A percentile compares a stretch with the other conserved stretches of the same genome.
These are phyloP conservation scores for Kwoniella pini DNA, from an alignment of 768 basidiomycete species.

Conservation along the genomic window DNA sequence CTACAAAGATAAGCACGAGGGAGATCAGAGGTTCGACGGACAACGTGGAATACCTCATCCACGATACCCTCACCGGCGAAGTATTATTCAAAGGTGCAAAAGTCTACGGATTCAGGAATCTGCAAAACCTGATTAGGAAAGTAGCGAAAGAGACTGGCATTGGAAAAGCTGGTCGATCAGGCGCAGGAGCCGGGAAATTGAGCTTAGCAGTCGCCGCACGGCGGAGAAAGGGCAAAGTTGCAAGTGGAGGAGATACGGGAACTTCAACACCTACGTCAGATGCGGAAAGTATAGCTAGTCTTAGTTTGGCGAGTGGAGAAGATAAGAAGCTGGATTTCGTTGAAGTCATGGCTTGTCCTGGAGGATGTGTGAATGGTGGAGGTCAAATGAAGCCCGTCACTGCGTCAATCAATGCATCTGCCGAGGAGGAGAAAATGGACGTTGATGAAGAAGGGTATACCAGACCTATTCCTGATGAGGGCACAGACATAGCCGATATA, in stretches of 20 bases:
- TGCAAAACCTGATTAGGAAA: conserved; percentile 94
- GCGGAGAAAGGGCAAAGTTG: conserved; percentile 31
- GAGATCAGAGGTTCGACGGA: conserved; percentile 54
- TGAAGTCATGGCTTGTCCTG: conserved; percentile 91
- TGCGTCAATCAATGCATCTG: not conserved
- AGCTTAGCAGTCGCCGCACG: conserved; percentile 48
- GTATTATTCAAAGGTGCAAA: conserved; percentile 88
- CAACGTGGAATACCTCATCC: conserved; percentile 55
- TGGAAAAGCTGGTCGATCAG: conserved; percentile 55
- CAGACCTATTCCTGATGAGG: conserved; percentile 65
- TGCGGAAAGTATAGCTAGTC: conserved; percentile 29
- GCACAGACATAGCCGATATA: conserved; percentile 55
- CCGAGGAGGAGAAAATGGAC: conserved; percentile 42
- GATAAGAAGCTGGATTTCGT: conserved; percentile 52
- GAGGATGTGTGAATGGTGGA: conserved; percentile 95
- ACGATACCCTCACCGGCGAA: conserved; percentile 59
- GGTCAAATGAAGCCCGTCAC: conserved; percentile 65
- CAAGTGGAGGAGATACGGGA: not conserved
- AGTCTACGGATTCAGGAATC: conserved; percentile 95
- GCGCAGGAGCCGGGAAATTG: conserved; percentile 42
- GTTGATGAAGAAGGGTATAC: conserved; percentile 68
- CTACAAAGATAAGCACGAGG: conserved; percentile 37
- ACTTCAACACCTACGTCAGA: conserved; percentile 22
- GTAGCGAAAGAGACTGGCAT: conserved; percentile 83
- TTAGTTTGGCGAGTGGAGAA: conserved; percentile 22